These are phyloP conservation scores for Pichia sp. DNA, from an alignment of 1,139 yeast species.

Conservation along the genomic window DNA sequence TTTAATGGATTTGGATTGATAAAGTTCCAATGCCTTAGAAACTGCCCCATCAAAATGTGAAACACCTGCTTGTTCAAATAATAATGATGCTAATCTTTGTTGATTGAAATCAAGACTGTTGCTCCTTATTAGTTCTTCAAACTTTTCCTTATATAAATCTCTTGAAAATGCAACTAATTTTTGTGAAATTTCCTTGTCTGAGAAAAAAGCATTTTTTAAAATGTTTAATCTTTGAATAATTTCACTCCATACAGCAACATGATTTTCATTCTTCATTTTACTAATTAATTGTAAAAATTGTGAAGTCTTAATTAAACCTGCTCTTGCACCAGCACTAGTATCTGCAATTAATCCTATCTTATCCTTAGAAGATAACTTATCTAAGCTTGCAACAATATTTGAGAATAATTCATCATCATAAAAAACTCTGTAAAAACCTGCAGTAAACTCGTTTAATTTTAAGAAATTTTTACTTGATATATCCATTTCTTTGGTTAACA, in stretches of 20 bases:
- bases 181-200: constrained; percentile 36
- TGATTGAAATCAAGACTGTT: constrained; percentile 33
- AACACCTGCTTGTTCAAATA: constrained; percentile 48
- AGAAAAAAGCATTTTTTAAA: constrained; percentile 44
- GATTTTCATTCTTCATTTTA: constrained; percentile 40
- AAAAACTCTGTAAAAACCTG: constrained; percentile 63
- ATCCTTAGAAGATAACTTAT: constrained; percentile 48
- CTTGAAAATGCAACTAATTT: constrained; percentile 37
- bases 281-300: constrained; percentile 43
- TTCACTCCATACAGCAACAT: constrained; percentile 61
- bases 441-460: constrained; percentile 57
- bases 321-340: constrained; percentile 50
- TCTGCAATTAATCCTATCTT: constrained; percentile 66
- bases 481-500: constrained; percentile 17
- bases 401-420: constrained; percentile 48
- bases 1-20: constrained; percentile 36
- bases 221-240: constrained; percentile 41
- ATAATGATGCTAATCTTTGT: constrained; percentile 45
- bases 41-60: constrained; percentile 46
- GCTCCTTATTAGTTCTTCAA: constrained; percentile 34
- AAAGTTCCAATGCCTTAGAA: constrained; percentile 39
- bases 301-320: constrained; percentile 51
- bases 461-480: constrained; percentile 33
- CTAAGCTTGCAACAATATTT: constrained; percentile 38
- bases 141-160: constrained; percentile 38